A percentile compares a stretch with the other conserved stretches of the same genome.
phyloP scores from a whole-genome alignment of 2,329 filamentous ascomycete species.

The Botrytis deweyae region DNA sequence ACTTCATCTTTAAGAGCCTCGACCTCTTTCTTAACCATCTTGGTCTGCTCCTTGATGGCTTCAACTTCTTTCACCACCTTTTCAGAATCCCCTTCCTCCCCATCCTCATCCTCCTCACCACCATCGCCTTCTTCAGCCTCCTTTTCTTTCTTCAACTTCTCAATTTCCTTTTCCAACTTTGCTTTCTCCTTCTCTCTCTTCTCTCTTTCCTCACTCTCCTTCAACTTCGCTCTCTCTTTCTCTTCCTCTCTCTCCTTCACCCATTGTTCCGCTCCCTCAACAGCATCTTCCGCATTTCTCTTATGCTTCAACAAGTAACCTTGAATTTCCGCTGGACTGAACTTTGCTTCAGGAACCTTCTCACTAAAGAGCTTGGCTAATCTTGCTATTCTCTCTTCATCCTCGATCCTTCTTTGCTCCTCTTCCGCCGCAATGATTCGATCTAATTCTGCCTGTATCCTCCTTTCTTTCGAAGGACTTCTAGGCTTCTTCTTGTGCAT shows the following conservation, averaged over 20 bases:
- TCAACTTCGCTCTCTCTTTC: constrained; percentile 42
- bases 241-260: constrained; percentile 51
- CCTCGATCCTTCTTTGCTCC: constrained; percentile 24
- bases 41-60: not conserved
- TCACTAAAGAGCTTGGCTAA: constrained; percentile 54
- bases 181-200: constrained; percentile 28
- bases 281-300: constrained; percentile 54
- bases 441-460: not conserved
- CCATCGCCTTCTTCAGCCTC: constrained; percentile 9
- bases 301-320: constrained; percentile 64
- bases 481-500: constrained; percentile 28
- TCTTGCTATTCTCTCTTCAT: constrained; percentile 33
- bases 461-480: constrained; percentile 31
- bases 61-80: not conserved
- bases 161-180: constrained; percentile 25
- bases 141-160: constrained; percentile 25
- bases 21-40: not conserved
- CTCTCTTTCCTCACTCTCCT: constrained; percentile 35
- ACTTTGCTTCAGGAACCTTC: constrained; percentile 51
- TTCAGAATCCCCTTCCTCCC: not conserved
- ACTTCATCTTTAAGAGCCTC: not conserved
- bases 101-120: not conserved
- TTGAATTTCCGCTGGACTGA: constrained; percentile 64
- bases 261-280: constrained; percentile 55
- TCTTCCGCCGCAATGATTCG: constrained; percentile 20